Evolutionary conservation across 2,329 filamentous ascomycete species (phyloP), one percentile per base, ranked within the genome.

Genomic region (Penicillium sp.): DNA sequence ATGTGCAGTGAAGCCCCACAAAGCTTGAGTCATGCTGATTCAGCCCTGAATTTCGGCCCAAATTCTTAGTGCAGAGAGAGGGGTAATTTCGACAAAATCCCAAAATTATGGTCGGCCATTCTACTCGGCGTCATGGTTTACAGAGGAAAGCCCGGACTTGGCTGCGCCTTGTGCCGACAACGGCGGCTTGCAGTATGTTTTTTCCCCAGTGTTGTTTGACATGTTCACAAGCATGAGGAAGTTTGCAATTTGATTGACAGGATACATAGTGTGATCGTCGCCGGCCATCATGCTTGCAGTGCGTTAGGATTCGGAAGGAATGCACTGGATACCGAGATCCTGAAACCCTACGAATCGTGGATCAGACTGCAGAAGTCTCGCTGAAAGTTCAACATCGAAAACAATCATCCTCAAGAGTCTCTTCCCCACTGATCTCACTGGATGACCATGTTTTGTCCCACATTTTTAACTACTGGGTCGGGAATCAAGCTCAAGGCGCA

Each of bases 291-390:
- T 66, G 61, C 36, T 58, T 58, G 21, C 58, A 65, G 29, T 66
- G 64, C 34, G 21, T 61, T 3, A 41, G 61, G 36, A 53, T 50
- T 7, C 52, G 56, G 10, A 48, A 57, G 36, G 51, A 59, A 40
- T 66, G 64, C 39, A 52, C 45, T 0, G 63, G 63, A 3, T 66
- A 65, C 52, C 61, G 55, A 41, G 62, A 65, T 46, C 29, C 54
- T 10, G 42, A 43, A 3, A 40, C 46, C n/a, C 39, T 63, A 13
- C 53, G 61, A 18, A 48, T 66, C 27, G 55, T 52, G 41, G 63
- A 65, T 45, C 64, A 66, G 40, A 66, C 49, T 13, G 45, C 59
- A 3, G 61, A 63, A 21, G 51, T 65, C 31, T 50, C 32, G 6
- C 41, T 24, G 10, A 64, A 65, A 22, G 58, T 41, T 22, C 48